These are phyloP conservation scores for Penicillium silybi DNA, from an alignment of 495 filamentous ascomycete genomes.

Conservation along the genomic window DNA sequence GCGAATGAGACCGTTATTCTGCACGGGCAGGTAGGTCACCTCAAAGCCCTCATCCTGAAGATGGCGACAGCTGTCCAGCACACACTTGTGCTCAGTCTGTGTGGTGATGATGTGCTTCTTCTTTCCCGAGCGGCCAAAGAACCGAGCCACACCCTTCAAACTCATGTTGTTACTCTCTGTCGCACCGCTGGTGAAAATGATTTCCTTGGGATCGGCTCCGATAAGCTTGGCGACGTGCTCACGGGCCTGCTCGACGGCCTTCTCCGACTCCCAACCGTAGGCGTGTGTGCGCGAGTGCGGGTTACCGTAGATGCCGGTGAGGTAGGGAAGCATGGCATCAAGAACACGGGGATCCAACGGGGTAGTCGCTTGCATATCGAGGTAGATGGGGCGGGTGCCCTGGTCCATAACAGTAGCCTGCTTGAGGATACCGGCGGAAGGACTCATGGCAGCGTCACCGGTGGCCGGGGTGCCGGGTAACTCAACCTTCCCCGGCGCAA, in stretches of 20 bases:
- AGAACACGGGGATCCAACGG: constrained; percentile 90
- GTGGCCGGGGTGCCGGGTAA: constrained; percentile 57
- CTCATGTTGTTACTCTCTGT: constrained; percentile 99
- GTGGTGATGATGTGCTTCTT: constrained; percentile 98
- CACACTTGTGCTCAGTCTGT: constrained; percentile 99
- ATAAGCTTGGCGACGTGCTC: constrained; percentile 80
- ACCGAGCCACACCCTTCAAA: constrained; percentile 94
- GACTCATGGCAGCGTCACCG: constrained; percentile 70
- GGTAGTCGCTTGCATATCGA: constrained; percentile 99
- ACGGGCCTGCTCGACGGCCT: constrained; percentile 82
- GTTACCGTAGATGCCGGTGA: constrained; percentile 92
- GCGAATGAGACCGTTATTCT: constrained; percentile 76
- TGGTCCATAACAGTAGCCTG: constrained; percentile 92
- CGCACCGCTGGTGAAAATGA: constrained; percentile 96
- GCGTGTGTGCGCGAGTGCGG: constrained; percentile 97
- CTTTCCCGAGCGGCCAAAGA: constrained; percentile 87
- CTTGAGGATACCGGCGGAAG: constrained; percentile 82
- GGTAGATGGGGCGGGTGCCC: constrained; percentile 90
- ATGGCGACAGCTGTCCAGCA: constrained; percentile 94
- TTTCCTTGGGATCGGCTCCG: constrained; percentile 94
- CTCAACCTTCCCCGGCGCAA: constrained; percentile 47
- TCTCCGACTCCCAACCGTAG: constrained; percentile 98
- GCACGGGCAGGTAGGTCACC: constrained; percentile 90
- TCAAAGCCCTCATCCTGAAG: constrained; percentile 95
- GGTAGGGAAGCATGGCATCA: constrained; percentile 94